These are phyloP conservation scores for Talaromyces sp. DNA, from an alignment of 2,329 filamentous ascomycete genomes.

Conservation along the genomic window DNA sequence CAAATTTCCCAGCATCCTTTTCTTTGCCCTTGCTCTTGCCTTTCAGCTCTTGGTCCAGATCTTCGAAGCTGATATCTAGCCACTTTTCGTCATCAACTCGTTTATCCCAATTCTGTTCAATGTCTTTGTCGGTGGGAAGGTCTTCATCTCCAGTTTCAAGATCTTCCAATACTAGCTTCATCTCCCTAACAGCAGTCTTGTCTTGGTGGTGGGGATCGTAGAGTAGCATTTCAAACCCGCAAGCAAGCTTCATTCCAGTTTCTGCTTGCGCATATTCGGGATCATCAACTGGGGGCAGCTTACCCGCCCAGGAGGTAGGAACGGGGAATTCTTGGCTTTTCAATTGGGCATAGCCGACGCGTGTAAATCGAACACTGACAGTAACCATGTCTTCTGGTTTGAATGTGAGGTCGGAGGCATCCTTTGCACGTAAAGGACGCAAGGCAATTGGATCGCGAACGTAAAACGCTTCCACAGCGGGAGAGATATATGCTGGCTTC, in stretches of 20 bases:
- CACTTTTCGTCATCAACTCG: slow-evolving; percentile 84
- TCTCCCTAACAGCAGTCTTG: slow-evolving; percentile 70
- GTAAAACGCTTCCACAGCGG: slow-evolving; percentile 90
- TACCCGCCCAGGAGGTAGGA: slow-evolving; percentile 59
- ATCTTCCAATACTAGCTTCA: slow-evolving; percentile 76
- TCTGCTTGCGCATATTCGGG: slow-evolving; percentile 57
- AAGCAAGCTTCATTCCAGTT: slow-evolving; percentile 84
- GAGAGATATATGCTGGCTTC: slow-evolving; percentile 74
- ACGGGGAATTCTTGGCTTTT: slow-evolving; percentile 78
- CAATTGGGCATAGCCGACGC: slow-evolving; percentile 86
- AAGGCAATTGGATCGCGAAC: slow-evolving; percentile 79
- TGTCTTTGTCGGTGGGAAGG: slow-evolving; percentile 74
- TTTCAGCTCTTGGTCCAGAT: slow-evolving; percentile 80
- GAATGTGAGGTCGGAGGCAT: slow-evolving; percentile 63
- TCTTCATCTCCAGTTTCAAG: slow-evolving; percentile 69
- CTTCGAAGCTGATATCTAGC: slow-evolving; percentile 88
- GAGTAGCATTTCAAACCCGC: slow-evolving; percentile 87
- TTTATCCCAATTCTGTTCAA: slow-evolving; percentile 65
- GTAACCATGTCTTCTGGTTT: slow-evolving; percentile 77
- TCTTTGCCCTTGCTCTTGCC: slow-evolving; percentile 52
- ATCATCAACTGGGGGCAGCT: slow-evolving; percentile 47
- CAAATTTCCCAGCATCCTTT: slow-evolving; percentile 41
- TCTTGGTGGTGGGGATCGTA: slow-evolving; percentile 68
- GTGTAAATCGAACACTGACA: slow-evolving; percentile 79
- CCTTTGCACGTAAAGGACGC: slow-evolving; percentile 64